Evolutionary conservation across 352 stramenopile species (phyloP), one percentile per base, ranked within the genome.

Genomic region (Pythium phragmiticola): DNA sequence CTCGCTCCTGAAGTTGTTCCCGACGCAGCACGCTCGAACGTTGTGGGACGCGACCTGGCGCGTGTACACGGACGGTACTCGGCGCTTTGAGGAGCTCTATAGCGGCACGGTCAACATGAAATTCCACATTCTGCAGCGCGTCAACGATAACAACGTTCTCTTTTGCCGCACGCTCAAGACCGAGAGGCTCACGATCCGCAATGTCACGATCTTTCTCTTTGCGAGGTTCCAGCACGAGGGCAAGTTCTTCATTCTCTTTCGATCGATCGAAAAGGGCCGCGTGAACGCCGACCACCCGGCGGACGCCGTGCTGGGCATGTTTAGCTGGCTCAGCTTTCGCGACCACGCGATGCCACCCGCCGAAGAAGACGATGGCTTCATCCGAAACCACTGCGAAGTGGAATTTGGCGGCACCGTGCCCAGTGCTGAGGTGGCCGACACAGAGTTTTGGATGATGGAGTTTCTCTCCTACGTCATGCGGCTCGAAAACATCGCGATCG

Each of bases 151-250:
- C 63, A 66, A 71, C 43, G 56, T 73, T 43, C 53, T 80, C 17
- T 72, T 80, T 45, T 67, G 63, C 28, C 69, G 73, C 4, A 67
- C 65, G 17, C 61, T 80, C 9, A 63, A 68, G 45, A 75, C 69
- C 11, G 65, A 79, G n/a, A 46, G 60, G 49, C 60, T 73, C 6
- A 39, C 28, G 47, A 26, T 62, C 9, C 73, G 63, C 12, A 69
- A 68, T 23, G 48, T 61, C 37, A 77, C 73, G 33, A 75, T 75
- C 66, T 80, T 80, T 52, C 66, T 77, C 23, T 62, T 77, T 52
- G 66, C 69, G 41, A 51, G 69, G 23, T 49, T 71, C 52, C 56
- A 69, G 11, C 39, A 65, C 6, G 59, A 69, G 0, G 12, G 49
- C n/a, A 63, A 68, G 43, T 55, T 64, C 34, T 69, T 70, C n/a